phyloP scores from a whole-genome alignment of 768 basidiomycete genomes.

The Phaeotremella skinneri region DNA sequence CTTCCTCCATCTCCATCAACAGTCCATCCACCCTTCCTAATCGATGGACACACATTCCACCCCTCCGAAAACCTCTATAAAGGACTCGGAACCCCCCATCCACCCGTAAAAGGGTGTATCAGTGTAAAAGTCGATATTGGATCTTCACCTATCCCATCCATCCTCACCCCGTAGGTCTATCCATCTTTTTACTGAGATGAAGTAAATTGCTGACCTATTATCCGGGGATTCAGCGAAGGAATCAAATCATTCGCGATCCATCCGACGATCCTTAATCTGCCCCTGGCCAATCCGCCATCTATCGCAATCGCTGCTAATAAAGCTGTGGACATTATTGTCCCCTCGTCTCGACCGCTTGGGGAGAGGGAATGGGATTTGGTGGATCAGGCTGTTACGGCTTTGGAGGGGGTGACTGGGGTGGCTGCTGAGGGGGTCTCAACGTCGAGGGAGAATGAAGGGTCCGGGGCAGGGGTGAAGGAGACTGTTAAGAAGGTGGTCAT shows the following conservation, averaged over 20 bases:
- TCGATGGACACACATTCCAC: slow-evolving; percentile 40
- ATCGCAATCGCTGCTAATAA: slow-evolving; percentile 36
- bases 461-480: slow-evolving; percentile 7
- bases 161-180: background rate
- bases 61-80: slow-evolving; percentile 7
- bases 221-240: slow-evolving; percentile 16
- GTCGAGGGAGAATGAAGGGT: slow-evolving; percentile 1
- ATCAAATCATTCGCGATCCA: slow-evolving; percentile 40
- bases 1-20: slow-evolving; percentile 31
- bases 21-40: slow-evolving; percentile 37
- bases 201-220: background rate
- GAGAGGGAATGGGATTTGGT: slow-evolving; percentile 42
- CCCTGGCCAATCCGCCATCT: slow-evolving; percentile 25
- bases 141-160: background rate
- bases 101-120: slow-evolving; percentile 27
- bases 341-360: slow-evolving; percentile 22
- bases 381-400: slow-evolving; percentile 34
- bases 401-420: slow-evolving; percentile 24
- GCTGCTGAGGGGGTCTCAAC: slow-evolving; percentile 6
- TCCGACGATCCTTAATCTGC: slow-evolving; percentile 41
- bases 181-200: background rate
- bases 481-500: slow-evolving; percentile 32
- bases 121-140: slow-evolving; percentile 22
- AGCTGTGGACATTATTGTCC: slow-evolving; percentile 43
- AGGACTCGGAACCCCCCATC: slow-evolving; percentile 23